Percentiles rank a stretch among this genome's conserved stretches.
Evolutionary conservation across 2,329 filamentous ascomycete species (phyloP).

Genomic region (Phialophora verrucosa): DNA sequence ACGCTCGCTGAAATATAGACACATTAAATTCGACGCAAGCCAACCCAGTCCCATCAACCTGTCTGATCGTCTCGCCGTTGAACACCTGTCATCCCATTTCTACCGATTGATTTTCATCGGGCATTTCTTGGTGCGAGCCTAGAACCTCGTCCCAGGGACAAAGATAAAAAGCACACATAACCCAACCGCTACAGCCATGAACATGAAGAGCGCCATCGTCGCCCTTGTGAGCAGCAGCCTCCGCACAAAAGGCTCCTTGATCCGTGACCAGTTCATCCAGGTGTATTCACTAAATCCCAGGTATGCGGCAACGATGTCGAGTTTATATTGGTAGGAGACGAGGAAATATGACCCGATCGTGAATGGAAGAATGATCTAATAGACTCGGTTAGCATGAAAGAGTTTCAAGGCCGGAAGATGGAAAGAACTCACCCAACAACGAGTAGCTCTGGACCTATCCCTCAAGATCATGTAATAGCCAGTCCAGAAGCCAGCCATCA

Average conservation of each 20-base stretch:
- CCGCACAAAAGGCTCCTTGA: conserved; percentile 89
- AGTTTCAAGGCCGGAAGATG: background rate
- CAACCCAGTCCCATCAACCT: background rate
- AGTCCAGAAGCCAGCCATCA: conserved; percentile 94
- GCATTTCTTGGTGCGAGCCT: conserved; percentile 1
- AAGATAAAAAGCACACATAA: conserved; percentile 90
- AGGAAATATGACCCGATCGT: conserved; percentile 88
- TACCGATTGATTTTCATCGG: background rate
- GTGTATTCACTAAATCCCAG: conserved; percentile 95
- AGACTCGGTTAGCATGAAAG: conserved; percentile 20
- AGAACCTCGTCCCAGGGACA: conserved; percentile 74
- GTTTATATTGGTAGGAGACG: conserved; percentile 90
- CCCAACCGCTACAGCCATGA: conserved; percentile 76
- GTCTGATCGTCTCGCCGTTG: background rate
- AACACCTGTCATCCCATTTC: background rate
- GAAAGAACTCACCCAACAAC: conserved; percentile 73
- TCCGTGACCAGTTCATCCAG: conserved; percentile 85
- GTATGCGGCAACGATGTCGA: conserved; percentile 89
- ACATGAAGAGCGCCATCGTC: conserved; percentile 77
- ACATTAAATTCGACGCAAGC: background rate
- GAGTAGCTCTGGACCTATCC: conserved; percentile 71
- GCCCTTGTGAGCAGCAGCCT: conserved; percentile 83
- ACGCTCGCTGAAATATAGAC: conserved; percentile 1
- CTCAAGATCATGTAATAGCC: conserved; percentile 93
- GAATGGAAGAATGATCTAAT: conserved; percentile 82